A percentile compares a stretch with the other conserved stretches of the same genome.
Conservation (phyloP, 176 grass and related monocot genomes). For the Thinopyrum elongatum region DNA sequence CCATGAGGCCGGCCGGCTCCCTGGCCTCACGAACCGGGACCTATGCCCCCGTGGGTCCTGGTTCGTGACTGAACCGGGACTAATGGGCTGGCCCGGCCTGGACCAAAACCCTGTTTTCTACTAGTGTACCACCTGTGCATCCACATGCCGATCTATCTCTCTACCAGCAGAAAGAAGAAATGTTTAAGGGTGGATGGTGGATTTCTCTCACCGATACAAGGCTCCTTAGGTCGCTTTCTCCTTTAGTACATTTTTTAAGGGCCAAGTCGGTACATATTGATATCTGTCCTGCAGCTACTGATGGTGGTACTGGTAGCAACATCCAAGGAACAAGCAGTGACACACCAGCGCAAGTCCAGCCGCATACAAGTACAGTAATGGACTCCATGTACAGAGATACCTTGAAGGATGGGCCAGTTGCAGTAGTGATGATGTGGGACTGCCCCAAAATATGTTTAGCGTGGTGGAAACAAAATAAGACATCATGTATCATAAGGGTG, state of each 20-base stretch:
- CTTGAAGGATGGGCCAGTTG: background rate
- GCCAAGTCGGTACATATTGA: background rate
- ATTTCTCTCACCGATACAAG: background rate
- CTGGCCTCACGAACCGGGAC: too few relatives aligned
- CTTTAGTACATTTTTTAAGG: rapidly evolving
- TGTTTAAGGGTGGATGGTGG: background rate
- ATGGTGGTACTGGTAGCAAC: background rate
- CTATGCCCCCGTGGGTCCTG: too few relatives aligned
- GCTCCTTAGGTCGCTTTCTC: background rate
- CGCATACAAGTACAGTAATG: background rate
- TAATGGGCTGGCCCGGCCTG: too few relatives aligned
- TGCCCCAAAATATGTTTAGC: background rate
- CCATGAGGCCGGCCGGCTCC: too few relatives aligned
- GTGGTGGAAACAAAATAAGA: rapidly evolving
- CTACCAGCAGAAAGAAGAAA: background rate
- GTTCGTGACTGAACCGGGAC: too few relatives aligned
- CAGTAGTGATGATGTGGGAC: background rate
- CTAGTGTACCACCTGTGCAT: background rate
- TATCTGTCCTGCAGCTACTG: background rate
- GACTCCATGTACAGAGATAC: background rate
- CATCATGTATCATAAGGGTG: background rate
- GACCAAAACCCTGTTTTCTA: too few relatives aligned
- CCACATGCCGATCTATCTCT: background rate
- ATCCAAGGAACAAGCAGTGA: too few relatives aligned
- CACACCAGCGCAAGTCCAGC: background rate